Conservation (phyloP, 129 eudicot genomes). For the carrot (Daucus carota) region DH1_v3.0 NC_030383.2:45393501-45394000, state of each 20-base stretch:
- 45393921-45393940: no score
- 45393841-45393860: not conserved
- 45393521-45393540: not conserved
- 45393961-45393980: no score
- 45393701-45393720: slow-evolving; percentile 6
- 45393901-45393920: not conserved
- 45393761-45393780: not conserved
- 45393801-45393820: not conserved
- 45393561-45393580: no score
- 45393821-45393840: not conserved
- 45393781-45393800: not conserved
- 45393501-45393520: not conserved
- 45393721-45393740: not conserved
- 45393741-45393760: not conserved
- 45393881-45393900: not conserved
- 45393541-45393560: no score
- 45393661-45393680: not conserved
- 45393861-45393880: not conserved
- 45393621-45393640: not conserved
- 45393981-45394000: no score
- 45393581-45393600: no score
- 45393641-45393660: not conserved
- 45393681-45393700: not conserved
- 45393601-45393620: not conserved
- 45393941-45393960: no score